A percentile compares a stretch with the other conserved stretches of the same genome.
Evolutionary conservation across 495 filamentous ascomycete species (phyloP).

Genomic region (Tirmania nivea): DNA sequence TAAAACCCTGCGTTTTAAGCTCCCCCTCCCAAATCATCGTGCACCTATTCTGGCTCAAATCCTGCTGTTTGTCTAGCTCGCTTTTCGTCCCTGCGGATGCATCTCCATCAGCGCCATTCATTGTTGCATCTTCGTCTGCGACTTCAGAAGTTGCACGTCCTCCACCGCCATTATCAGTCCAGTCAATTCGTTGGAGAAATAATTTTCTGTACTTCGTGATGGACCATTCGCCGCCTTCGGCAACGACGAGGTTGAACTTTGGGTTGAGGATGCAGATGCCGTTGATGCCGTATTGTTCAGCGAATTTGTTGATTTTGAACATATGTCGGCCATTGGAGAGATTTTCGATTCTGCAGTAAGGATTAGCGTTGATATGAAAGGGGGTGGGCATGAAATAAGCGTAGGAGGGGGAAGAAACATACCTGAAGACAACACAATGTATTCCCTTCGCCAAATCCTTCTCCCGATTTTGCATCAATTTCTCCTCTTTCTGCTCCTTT

Average conservation of each 20-base stretch:
- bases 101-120: constrained; percentile 6
- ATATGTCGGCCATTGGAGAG: constrained; percentile 78
- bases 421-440: constrained; percentile 58
- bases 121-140: constrained; percentile 42
- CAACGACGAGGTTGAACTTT: constrained; percentile 66
- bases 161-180: constrained; percentile 57
- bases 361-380: too few species aligned
- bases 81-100: constrained; percentile 27
- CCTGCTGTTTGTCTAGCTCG: constrained; percentile 36
- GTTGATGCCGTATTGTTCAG: constrained; percentile 64
- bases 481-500: constrained; percentile 74
- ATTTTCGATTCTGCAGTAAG: constrained; percentile 33
- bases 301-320: constrained; percentile 80
- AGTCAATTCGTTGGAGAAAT: constrained; percentile 81
- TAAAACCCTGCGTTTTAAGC: constrained; percentile 52
- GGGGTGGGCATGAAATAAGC: too few species aligned
- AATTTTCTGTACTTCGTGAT: constrained; percentile 68
- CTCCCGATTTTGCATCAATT: constrained; percentile 61
- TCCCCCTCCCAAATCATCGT: constrained; percentile 73
- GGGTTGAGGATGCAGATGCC: constrained; percentile 81
- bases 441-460: constrained; percentile 75
- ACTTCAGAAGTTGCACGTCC: constrained; percentile 21
- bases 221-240: constrained; percentile 68
- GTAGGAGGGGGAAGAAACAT: too few species aligned
- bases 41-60: constrained; percentile 60